phyloP scores from a whole-genome alignment of 163 green algal species.

The Scenedesmus sp. region DNA sequence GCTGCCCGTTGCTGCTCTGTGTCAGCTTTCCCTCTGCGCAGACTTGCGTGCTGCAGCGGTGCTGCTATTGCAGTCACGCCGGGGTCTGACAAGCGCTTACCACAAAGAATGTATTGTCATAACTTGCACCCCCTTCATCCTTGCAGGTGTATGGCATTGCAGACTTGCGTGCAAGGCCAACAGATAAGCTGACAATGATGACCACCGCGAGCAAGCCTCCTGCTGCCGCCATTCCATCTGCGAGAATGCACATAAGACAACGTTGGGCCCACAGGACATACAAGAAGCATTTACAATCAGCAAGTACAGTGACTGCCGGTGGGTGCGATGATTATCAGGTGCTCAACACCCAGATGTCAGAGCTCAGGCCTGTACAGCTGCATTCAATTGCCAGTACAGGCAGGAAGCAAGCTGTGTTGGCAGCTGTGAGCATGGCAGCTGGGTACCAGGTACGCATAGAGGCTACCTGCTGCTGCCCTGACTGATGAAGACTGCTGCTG shows the following conservation, averaged over 20 bases:
- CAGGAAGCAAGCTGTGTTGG: background rate
- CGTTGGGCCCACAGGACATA: background rate
- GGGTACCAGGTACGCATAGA: background rate
- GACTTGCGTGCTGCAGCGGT: no score
- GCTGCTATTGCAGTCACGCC: no score
- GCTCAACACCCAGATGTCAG: no score
- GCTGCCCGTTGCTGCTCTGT: background rate
- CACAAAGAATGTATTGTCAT: conserved; percentile 60
- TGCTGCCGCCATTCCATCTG: conserved; percentile 43
- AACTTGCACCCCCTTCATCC: conserved; percentile 26
- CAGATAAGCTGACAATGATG: conserved; percentile 50
- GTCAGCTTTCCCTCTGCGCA: no score
- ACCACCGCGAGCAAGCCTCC: background rate
- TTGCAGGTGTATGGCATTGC: conserved; percentile 28
- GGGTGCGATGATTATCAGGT: no score
- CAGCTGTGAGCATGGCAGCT: background rate
- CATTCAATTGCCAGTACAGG: no score
- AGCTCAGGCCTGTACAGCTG: no score
- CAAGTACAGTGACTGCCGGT: background rate
- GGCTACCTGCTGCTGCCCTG: background rate
- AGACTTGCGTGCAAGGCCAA: conserved; percentile 16
- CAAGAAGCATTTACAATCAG: background rate
- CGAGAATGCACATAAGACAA: background rate
- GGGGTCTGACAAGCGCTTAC: background rate
- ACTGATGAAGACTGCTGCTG: background rate